A percentile compares a stretch with the other conserved stretches of the same genome.
Conservation (phyloP, 2,329 filamentous ascomycete species). For the Parasarocladium wereldwijsianum region DNA sequence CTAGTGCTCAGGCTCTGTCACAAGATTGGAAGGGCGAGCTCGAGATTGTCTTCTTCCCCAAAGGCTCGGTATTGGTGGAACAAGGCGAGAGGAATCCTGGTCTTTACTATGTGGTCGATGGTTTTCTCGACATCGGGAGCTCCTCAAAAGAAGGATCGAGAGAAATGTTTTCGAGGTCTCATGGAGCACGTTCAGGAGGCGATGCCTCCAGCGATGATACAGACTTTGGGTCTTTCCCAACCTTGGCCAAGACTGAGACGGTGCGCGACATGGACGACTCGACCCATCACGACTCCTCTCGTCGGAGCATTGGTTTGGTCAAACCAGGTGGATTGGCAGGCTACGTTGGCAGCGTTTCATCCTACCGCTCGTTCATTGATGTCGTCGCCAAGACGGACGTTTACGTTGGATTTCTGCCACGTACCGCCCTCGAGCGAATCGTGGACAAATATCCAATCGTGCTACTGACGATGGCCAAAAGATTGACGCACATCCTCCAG, state of each 20-base stretch:
- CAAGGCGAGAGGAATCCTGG: conserved; percentile 95
- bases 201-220: conserved; percentile 10
- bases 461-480: conserved; percentile 87
- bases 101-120: conserved; percentile 93
- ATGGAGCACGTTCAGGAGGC: no score
- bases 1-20: conserved; percentile 50
- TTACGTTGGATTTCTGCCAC: conserved; percentile 87
- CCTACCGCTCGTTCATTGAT: conserved; percentile 90
- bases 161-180: no score
- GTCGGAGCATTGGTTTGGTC: conserved; percentile 71
- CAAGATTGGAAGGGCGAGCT: conserved; percentile 83
- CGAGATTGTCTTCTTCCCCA: conserved; percentile 94
- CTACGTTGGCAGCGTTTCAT: conserved; percentile 87
- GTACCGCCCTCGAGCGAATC: conserved; percentile 74
- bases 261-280: conserved; percentile 16
- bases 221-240: conserved; percentile 15
- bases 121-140: conserved; percentile 90
- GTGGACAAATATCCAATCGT: conserved; percentile 88
- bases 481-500: conserved; percentile 75
- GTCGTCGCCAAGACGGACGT: conserved; percentile 97
- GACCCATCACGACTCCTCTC: conserved; percentile 29
- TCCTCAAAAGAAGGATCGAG: conserved; percentile 24
- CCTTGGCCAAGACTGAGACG: conserved; percentile 12
- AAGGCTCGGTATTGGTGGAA: conserved; percentile 86
- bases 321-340: conserved; percentile 91